phyloP scores from a whole-genome alignment of 2,329 filamentous ascomycete species.

The Emericellopsis cladophorae region DNA sequence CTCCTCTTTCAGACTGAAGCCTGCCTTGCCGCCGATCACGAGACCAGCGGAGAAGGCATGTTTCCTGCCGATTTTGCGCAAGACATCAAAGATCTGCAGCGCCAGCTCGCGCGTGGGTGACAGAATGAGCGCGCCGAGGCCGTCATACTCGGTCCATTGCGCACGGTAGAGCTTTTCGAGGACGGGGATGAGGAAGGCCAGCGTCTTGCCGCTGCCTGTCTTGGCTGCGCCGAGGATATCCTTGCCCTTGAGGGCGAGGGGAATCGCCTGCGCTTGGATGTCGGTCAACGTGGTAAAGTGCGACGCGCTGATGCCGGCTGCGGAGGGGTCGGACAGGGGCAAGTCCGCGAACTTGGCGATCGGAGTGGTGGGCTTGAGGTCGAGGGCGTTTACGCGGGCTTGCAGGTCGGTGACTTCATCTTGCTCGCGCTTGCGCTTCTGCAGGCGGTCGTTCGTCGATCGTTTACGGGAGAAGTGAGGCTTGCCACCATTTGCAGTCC shows the following conservation, averaged over 20 bases:
- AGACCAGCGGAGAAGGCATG: constrained; percentile 87
- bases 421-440: constrained; percentile 24
- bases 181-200: constrained; percentile 84
- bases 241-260: constrained; percentile 67
- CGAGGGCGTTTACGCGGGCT: constrained; percentile 23
- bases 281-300: constrained; percentile 88
- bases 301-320: constrained; percentile 65
- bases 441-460: constrained; percentile 9
- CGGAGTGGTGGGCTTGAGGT: constrained; percentile 36
- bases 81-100: constrained; percentile 91
- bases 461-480: no score
- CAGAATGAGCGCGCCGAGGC: constrained; percentile 82
- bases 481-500: no score
- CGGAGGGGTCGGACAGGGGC: constrained; percentile 72
- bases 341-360: constrained; percentile 68
- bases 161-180: constrained; percentile 84
- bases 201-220: constrained; percentile 88
- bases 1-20: constrained; percentile 62
- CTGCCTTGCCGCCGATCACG: constrained; percentile 75
- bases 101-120: constrained; percentile 91
- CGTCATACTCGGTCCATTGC: constrained; percentile 84
- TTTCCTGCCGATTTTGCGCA: constrained; percentile 78
- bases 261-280: constrained; percentile 82
- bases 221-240: constrained; percentile 93
- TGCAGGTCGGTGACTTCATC: constrained; percentile 20